phyloP scores from a whole-genome alignment of 768 basidiomycete genomes.

The Pluteus cervinus region DNA sequence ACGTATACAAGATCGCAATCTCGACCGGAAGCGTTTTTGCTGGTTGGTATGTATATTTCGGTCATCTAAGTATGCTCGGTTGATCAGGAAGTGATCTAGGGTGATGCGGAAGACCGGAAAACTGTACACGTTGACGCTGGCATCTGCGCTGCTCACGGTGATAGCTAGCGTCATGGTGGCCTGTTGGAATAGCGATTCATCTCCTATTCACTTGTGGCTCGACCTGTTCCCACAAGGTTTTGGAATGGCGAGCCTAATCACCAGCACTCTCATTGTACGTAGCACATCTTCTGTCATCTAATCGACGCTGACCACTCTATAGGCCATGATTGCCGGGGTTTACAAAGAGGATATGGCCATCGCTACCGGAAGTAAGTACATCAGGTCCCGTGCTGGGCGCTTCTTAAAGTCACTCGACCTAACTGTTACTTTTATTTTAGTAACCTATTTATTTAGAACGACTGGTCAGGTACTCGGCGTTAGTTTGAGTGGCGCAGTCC shows the following conservation, averaged over 20 bases:
- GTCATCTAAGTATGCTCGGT: conserved; percentile 4
- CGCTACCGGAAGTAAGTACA: conserved; percentile 78
- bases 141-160: conserved; percentile 55
- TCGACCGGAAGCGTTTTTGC: conserved; percentile 82
- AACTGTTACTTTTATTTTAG: conserved; percentile 39
- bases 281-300: conserved; percentile 5
- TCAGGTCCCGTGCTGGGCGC: conserved; percentile 5
- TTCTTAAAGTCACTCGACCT: no score
- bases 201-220: conserved; percentile 62
- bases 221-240: conserved; percentile 80
- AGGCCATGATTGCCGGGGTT: conserved; percentile 88
- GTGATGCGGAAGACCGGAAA: conserved; percentile 83
- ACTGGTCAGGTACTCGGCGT: conserved; percentile 96
- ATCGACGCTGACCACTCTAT: conserved; percentile 10
- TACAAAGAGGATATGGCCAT: conserved; percentile 79
- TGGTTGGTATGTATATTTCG: conserved; percentile 57
- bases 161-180: conserved; percentile 55
- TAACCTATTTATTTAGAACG: conserved; percentile 90
- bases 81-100: conserved; percentile 35
- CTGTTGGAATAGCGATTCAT: conserved; percentile 60
- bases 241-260: conserved; percentile 80
- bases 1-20: conserved; percentile 55
- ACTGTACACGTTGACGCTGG: conserved; percentile 69
- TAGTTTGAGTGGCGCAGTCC: conserved; percentile 75
- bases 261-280: conserved; percentile 79